Percentiles rank a stretch among this genome's conserved stretches.
Conservation (phyloP, 257 asterid genomes). For the Solanum rostratum region DNA sequence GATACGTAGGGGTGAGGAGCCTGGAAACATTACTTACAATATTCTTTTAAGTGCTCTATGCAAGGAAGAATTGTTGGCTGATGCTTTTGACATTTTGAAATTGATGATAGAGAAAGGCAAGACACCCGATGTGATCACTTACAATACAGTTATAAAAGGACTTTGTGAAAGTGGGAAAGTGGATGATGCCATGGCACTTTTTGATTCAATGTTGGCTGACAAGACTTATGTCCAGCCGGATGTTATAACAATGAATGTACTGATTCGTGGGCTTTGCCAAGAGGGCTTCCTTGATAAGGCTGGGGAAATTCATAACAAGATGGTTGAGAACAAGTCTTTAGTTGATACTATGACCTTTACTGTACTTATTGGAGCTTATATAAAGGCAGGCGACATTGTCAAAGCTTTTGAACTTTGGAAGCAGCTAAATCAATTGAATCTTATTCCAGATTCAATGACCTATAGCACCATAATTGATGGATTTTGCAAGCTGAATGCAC, state of each 20-base stretch:
- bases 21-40: constrained; percentile 36
- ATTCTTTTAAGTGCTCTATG: constrained; percentile 45
- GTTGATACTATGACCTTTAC: constrained; percentile 26
- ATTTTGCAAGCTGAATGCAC: constrained; percentile 33
- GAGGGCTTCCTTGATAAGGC: constrained; percentile 44
- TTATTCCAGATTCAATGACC: constrained; percentile 33
- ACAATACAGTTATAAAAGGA: constrained; percentile 38
- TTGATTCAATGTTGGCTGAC: constrained; percentile 30
- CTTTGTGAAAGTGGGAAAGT: constrained; percentile 44
- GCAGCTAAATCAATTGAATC: constrained; percentile 26
- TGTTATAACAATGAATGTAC: constrained; percentile 29
- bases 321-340: constrained; percentile 22
- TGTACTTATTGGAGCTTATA: constrained; percentile 45
- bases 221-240: constrained; percentile 29
- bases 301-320: constrained; percentile 26
- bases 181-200: constrained; percentile 41
- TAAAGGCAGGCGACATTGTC: constrained; percentile 31
- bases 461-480: constrained; percentile 41
- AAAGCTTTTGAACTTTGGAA: constrained; percentile 46
- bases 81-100: constrained; percentile 40
- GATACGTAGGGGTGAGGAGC: constrained; percentile 45
- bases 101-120: constrained; percentile 41
- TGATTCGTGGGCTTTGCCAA: constrained; percentile 56
- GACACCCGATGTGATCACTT: constrained; percentile 43
- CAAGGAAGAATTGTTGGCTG: constrained; percentile 35